Base-by-base conservation (phyloP, 176 grass and related monocot species). In the Carex parvula region DNA sequence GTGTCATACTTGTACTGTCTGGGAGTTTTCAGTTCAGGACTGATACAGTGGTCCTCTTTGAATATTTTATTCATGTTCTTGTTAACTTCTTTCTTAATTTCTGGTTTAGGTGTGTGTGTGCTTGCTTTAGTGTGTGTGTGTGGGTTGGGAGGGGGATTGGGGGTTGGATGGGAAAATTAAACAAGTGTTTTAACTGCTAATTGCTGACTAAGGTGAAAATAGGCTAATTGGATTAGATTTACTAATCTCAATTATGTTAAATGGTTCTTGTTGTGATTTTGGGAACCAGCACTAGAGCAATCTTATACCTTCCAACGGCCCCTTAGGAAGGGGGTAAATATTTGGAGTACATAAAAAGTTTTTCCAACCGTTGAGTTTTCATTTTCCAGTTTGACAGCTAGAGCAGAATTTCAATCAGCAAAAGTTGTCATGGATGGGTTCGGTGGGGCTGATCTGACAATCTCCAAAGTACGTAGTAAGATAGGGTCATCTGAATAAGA, bases 371-470 rank as follows among this genome's bases (percentile, higher is more conserved):
- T 8, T 24, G 29, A 68, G 62, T 52, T 58, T 60, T 85, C 81
- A 64, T 8, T 29, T 73, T 46, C 59, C 87, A 98, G 95, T 41
- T 37, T 90, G 18, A 98, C 91, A 1, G 89, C 89, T 0, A 93
- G 91, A 84, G 92, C 90, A 0, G 95, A 98, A 78, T 98, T 98
- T 68, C 89, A 53, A 17, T 93, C 86, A 5, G 91, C 95, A 10
- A 98, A 94, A 17, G 88, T 79, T 12, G 76, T 94, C 42, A 91
- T 93, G 89, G 92, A 94, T 83, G 95, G 90, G 75, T 98, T 94
- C 5, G 91, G 95, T 0, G 84, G 77, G 59, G 85, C 92, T 20
- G 92, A 98, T 84, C 37, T 98, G 24, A 94, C 92, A 1, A 48
- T 98, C 79, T 86, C 89, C 0, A 98, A 94, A 81, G 81, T 94